Evolutionary conservation across 2,329 filamentous ascomycete genomes (phyloP).

Genomic region (Didymella segeticola): DNA sequence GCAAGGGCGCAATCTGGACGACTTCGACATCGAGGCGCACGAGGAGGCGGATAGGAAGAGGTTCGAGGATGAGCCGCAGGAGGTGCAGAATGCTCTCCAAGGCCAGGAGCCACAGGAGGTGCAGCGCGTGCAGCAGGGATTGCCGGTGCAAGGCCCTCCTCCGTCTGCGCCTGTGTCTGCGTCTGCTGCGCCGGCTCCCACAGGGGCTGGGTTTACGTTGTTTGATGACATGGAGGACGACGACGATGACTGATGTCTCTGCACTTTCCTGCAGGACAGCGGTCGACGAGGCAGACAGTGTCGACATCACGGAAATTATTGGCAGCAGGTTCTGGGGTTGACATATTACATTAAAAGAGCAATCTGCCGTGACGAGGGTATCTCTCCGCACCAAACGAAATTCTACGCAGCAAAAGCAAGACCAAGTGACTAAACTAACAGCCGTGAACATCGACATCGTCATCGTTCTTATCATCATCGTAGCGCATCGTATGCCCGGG

Average conservation of each 20-base stretch:
- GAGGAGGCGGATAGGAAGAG: slow-evolving; percentile 28
- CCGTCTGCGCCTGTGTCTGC: not conserved
- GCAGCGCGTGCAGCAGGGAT: slow-evolving; percentile 1
- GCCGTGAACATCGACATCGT: not conserved
- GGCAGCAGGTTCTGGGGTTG: not conserved
- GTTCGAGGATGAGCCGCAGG: slow-evolving; percentile 3
- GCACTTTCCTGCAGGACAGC: too few relatives aligned
- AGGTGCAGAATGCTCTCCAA: too few relatives aligned
- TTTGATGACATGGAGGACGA: slow-evolving; percentile 23
- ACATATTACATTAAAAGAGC: not conserved
- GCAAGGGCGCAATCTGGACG: slow-evolving; percentile 26
- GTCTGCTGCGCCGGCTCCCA: slow-evolving; percentile 1
- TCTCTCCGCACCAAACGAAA: not conserved
- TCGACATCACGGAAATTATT: too few relatives aligned
- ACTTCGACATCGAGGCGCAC: slow-evolving; percentile 32
- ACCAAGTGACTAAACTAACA: not conserved
- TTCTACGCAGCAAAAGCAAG: not conserved
- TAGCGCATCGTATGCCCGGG: not conserved
- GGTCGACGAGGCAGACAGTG: too few relatives aligned
- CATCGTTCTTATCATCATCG: not conserved
- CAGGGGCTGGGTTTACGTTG: slow-evolving; percentile 6
- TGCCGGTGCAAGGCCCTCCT: slow-evolving; percentile 4
- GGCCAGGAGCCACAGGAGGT: slow-evolving; percentile 11
- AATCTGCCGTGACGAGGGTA: not conserved
- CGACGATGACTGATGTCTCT: slow-evolving; percentile 8